Percentiles rank a stretch among this genome's conserved stretches.
phyloP scores from a whole-genome alignment of 768 basidiomycete species.

The Infundibulicybe gibba region DNA sequence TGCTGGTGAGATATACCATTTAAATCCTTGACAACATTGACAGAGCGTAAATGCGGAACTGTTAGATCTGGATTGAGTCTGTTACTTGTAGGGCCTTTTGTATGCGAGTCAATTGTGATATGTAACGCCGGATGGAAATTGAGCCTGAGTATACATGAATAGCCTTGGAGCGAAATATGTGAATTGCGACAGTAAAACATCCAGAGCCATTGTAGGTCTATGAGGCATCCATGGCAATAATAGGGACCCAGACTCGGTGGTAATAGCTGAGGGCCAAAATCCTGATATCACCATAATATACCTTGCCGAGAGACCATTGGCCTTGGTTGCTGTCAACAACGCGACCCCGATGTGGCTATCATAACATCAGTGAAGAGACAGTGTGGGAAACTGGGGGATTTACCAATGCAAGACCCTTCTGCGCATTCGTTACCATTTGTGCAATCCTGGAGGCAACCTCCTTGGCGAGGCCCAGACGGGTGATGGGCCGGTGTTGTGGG shows the following conservation, averaged over 20 bases:
- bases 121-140: no score
- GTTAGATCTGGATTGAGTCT: no score
- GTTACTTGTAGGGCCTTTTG: no score
- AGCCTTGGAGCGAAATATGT: no score
- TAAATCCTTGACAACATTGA: no score
- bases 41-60: no score
- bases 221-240: constrained; percentile 10
- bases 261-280: constrained; percentile 6
- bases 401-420: not conserved
- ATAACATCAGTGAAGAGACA: not conserved
- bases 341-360: not conserved
- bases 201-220: no score
- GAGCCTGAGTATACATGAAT: no score
- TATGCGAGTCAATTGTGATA: no score
- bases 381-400: not conserved
- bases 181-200: no score
- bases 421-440: not conserved
- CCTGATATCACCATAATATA: not conserved
- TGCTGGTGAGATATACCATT: no score
- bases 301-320: not conserved
- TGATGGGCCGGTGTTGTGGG: constrained; percentile 3
- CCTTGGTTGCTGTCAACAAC: not conserved
- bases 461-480: constrained; percentile 11
- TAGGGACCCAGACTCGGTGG: constrained; percentile 6
- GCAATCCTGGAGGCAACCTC: constrained; percentile 3